Evolutionary conservation across 164 flowering plant genomes (phyloP), one percentile per base, ranked within the genome.

Genomic region (Magnolia sinica): DNA sequence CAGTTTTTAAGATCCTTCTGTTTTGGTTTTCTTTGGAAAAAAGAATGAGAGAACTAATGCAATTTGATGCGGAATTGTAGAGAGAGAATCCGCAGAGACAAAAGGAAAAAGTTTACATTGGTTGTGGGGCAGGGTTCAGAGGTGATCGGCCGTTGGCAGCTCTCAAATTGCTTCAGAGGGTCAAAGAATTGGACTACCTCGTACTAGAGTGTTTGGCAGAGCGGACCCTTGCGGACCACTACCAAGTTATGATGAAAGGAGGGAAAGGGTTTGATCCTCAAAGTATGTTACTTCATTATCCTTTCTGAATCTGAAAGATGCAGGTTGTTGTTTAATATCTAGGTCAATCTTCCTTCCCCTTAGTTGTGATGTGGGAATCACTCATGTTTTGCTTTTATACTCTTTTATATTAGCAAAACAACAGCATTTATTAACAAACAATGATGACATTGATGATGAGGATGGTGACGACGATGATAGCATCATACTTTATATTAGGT

Each of bases 51-150:
- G 4, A 8, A 55, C 61, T 55, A 55, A 55, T 55, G 61, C 0
- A 55, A 7, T 10, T 55, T 27, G 63, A 37, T 73, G n/a, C 70
- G 77, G 49, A 70, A 74, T 68, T 84, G 81, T 84, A 95, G 99
- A 92, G 99, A 74, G 78, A 70, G 68, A 86, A 86, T 78, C 92
- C 94, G 19, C 70, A 73, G 74, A 90, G 84, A 80, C 82, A 86
- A 50, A 91, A 86, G 78, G 93, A 96, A 2, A 92, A 87, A 82
- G 94, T 96, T 65, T 85, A 80, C 64, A 76, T 96, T 58, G 99
- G 99, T 24, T 92, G 99, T 80, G 99, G 99, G 61, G 99, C 99
- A 74, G 99, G 99, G 8, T 96, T 96, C 75, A 90, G 91, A 24
- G 99, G 99, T 9, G 99, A 96, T 84, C 82, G 99, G 76, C 95